Base-by-base conservation (phyloP, 441 rosid genomes). In the Corymbia calophylla region DNA sequence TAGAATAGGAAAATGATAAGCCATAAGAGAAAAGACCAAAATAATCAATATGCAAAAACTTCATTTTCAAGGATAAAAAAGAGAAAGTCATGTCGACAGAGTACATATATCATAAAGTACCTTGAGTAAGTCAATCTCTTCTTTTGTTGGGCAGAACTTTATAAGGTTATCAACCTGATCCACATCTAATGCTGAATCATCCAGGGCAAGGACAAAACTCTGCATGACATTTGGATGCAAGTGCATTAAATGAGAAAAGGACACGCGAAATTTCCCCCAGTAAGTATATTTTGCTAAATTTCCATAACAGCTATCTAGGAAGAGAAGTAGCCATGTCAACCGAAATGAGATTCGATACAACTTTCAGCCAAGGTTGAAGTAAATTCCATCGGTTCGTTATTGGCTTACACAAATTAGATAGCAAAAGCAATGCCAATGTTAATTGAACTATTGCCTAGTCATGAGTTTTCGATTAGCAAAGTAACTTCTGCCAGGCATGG, bases 81-180 rank as follows among this genome's bases (percentile, higher is more conserved):
- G 51, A 73, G 82, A 73, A 49, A 73, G 44, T 73, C 84, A 39
- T 73, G 51, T 23, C 23, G 84, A 73, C 84, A 39, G 51, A 73
- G 51, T 23, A 12, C 84, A 77, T 44, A 77, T 44, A 77, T 44
- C 84, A 77, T 44, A 77, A 77, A 44, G 84, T 91, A 98, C 99
- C 98, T 97, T 97, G 53, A 97, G 95, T 87, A 93, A 92, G 87
- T 97, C 99, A 94, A 96, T 96, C 94, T 97, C 99, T 91, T 97
- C 99, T 93, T 95, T 96, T 87, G 98, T 96, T 64, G 99, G 99
- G 92, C 96, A 96, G 92, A 97, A 96, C 92, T 97, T 97, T 88
- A 97, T 95, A 89, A 97, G 95, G 92, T 97, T 97, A 89, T 97
- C 98, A 54, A 97, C 97, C 92, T 97, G 99, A 93, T 97, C 99